Evolutionary conservation across 352 stramenopile genomes (phyloP).

Genomic region (Phytophthora hybrid): DNA sequence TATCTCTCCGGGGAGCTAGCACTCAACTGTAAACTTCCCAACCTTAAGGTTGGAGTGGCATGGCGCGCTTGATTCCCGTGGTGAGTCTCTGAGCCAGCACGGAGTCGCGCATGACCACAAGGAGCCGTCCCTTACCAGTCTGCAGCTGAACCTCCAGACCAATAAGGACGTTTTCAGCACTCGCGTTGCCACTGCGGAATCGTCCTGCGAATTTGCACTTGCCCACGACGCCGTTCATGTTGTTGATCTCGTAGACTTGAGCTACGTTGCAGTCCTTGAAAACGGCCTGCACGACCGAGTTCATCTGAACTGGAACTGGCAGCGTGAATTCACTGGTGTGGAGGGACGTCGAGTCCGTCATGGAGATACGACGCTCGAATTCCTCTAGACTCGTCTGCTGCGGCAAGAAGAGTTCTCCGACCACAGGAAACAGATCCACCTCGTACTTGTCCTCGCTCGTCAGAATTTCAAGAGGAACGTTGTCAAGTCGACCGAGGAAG

Average conservation of each 20-base stretch:
- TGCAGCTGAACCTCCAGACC: conserved; percentile 71
- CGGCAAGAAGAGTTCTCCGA: conserved; percentile 76
- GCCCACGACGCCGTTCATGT: conserved; percentile 60
- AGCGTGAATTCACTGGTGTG: conserved; percentile 72
- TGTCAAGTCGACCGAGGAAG: conserved; percentile 77
- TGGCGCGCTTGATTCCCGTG: conserved; percentile 59
- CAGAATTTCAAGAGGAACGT: conserved; percentile 68
- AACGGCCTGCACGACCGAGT: conserved; percentile 55
- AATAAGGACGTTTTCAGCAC: conserved; percentile 61
- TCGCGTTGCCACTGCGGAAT: conserved; percentile 52
- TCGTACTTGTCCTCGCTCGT: conserved; percentile 61
- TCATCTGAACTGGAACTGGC: conserved; percentile 58
- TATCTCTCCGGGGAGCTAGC: background rate
- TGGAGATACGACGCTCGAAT: conserved; percentile 74
- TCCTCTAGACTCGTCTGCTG: conserved; percentile 79
- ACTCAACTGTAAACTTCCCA: background rate
- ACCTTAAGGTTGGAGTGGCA: conserved; percentile 34
- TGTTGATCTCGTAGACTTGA: conserved; percentile 84
- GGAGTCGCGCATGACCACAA: conserved; percentile 64
- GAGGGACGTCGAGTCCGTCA: conserved; percentile 58
- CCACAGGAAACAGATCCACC: conserved; percentile 65
- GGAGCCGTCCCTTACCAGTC: conserved; percentile 65
- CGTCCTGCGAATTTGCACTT: conserved; percentile 79
- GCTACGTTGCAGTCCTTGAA: conserved; percentile 70
- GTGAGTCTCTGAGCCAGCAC: conserved; percentile 64